Conservation (phyloP, 2,329 filamentous ascomycete genomes). For the Parascedosporium putredinis region DNA sequence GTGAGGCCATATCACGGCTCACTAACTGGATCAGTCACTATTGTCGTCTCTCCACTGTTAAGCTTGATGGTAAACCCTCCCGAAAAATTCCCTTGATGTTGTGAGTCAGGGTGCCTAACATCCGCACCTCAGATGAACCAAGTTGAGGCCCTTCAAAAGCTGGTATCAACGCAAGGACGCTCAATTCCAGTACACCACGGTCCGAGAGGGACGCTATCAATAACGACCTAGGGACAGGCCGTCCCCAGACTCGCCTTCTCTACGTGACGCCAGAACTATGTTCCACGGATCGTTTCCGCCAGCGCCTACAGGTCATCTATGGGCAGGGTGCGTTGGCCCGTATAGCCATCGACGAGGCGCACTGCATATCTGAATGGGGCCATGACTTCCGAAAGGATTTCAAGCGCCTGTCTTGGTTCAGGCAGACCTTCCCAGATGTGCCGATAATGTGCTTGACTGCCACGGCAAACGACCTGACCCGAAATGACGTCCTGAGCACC, state of each 20-base stretch:
- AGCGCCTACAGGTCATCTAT: constrained; percentile 62
- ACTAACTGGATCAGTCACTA: constrained; percentile 50
- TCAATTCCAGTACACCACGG: constrained; percentile 71
- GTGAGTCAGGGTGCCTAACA: not conserved
- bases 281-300: constrained; percentile 64
- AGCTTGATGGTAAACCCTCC: constrained; percentile 72
- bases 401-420: constrained; percentile 78
- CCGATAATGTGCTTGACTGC: constrained; percentile 90
- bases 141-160: constrained; percentile 68
- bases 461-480: constrained; percentile 72
- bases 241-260: constrained; percentile 71
- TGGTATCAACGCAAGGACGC: constrained; percentile 69
- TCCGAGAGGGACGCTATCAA: constrained; percentile 59
- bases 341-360: constrained; percentile 86
- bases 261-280: constrained; percentile 94
- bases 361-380: constrained; percentile 97
- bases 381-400: constrained; percentile 95
- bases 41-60: constrained; percentile 81
- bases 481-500: constrained; percentile 70
- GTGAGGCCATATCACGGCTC: not conserved
- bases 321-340: constrained; percentile 75
- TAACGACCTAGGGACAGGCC: constrained; percentile 75
- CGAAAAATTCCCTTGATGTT: not conserved
- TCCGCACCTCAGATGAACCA: constrained; percentile 65
- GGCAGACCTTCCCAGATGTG: constrained; percentile 67